Base-by-base conservation (phyloP, 306 rosid species). In the Fragaria iinumae region DNA sequence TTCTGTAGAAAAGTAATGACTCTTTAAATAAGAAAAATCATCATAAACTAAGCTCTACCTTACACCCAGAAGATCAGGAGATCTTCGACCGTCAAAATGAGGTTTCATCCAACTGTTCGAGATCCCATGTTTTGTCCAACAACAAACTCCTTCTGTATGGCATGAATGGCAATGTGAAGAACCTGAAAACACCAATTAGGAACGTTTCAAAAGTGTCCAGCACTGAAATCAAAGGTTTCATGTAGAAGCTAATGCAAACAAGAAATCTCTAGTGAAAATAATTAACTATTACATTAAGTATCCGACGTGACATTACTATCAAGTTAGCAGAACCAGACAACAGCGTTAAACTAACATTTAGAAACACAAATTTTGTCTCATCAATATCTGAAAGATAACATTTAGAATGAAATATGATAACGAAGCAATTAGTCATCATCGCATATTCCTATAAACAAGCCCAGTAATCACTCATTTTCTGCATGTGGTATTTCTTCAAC, bases 91-190 rank as follows among this genome's bases (percentile, higher is more conserved):
- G 77, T 89, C 91, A 69, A 73, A 77, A 69, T 84, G 70, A 87
- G 86, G 72, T 86, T 82, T 90, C 72, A 77, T 79, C 79, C 91
- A 80, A 76, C 75, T 80, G 83, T 71, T 80, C 36, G 89, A 66
- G 76, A 84, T 84, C 80, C 89, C 91, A 80, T 76, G 72, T 16
- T 90, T 70, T 11, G 79, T 80, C 60, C 85, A 79, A 87, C 88
- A 84, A 86, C 85, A 83, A 50, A 85, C 72, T 73, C 90, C 91
- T 74, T 94, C 98, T 89, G 87, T 84, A 82, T 62, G 83, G 80
- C 82, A 88, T 52, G 78, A 29, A 73, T 72, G 73, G 69, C 59
- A 36, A 78, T 81, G 72, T 29, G 74, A 75, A 39, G 65, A 69
- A 75, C 60, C 83, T 76, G 72, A 85, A 88, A 72, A 76, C 60